Evolutionary conservation across 768 basidiomycete species (phyloP), one percentile per base, ranked within the genome.

Genomic region (Cystobasidium onofrii): DNA sequence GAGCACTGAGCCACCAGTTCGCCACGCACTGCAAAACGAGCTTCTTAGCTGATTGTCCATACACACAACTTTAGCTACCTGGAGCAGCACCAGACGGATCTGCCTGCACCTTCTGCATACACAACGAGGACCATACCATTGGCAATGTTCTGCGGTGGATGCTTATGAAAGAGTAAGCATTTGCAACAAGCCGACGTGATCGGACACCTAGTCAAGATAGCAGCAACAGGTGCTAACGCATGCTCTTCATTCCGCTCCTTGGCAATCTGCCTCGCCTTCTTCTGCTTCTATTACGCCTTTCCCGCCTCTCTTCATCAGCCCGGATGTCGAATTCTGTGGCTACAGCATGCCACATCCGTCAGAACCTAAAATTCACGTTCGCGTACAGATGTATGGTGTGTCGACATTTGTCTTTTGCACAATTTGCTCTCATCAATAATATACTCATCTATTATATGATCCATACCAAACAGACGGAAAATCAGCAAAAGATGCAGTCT

Each of bases 301-400:
- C 64, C n/a, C n/a, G n/a, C n/a, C n/a, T n/a, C n/a, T 39, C 9
- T 41, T 43, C 20, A 43, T 33, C 54, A 18, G 95, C 80, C 91
- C 95, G 6, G 92, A 91, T 77, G 95, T 97, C 44, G 92, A 96
- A 82, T 97, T 98, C 80, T 98, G 96, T 80, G 96, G 96, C 34
- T 98, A 98, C 84, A 92, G 90, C 78, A 89, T 86, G 39, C 96
- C 96, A 1, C 96, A 98, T 83, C 96, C 96, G 1, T 96, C 95
- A 12, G 96, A 99, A 84, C 90, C 91, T 77, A 88, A 90, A 78
- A 96, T 99, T 78, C 91, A 97, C 79, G 83, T 98, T 31, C 90
- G 96, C n/a, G 92, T 98, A 74, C 95, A 98, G 86, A 98, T 98
- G 95, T 96, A 97, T 77, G 93, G 93, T 97, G 78, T 75, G 92